Conservation (phyloP, 2,329 filamentous ascomycete genomes). For the Scedosporium aurantiacum region DNA sequence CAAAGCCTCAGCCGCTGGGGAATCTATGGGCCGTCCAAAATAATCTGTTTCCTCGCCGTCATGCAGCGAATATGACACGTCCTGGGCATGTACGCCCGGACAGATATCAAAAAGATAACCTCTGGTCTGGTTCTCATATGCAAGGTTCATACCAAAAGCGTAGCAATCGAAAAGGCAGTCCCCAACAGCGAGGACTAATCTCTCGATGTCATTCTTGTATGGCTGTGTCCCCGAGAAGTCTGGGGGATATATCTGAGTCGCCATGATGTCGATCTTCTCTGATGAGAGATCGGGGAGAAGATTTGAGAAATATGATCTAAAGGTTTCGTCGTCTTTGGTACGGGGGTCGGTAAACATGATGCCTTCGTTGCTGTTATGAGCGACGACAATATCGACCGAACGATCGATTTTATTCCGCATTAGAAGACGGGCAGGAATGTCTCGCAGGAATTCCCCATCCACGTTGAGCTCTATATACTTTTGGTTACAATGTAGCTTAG, state of each 20-base stretch:
- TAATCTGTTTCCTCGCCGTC: constrained; percentile 16
- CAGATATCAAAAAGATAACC: constrained; percentile 39
- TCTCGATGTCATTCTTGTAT: neutral
- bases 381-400: constrained; percentile 12
- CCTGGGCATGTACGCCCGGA: constrained; percentile 37
- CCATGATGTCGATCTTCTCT: neutral
- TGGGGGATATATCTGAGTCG: constrained; percentile 11
- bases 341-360: neutral
- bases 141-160: constrained; percentile 33
- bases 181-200: constrained; percentile 22
- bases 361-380: constrained; percentile 10
- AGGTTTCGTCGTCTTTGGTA: neutral
- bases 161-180: constrained; percentile 39
- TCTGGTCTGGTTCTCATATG: constrained; percentile 32
- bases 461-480: constrained; percentile 19
- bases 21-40: constrained; percentile 12
- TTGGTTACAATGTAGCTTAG: neutral
- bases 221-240: neutral
- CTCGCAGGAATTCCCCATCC: constrained; percentile 20
- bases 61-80: constrained; percentile 40
- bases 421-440: constrained; percentile 19
- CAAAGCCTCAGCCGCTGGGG: constrained; percentile 16
- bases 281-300: neutral
- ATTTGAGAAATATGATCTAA: neutral
- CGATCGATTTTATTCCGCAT: constrained; percentile 18